Conservation (phyloP, 108 stramenopile genomes). For the Schizochytrium sp. region DNA sequence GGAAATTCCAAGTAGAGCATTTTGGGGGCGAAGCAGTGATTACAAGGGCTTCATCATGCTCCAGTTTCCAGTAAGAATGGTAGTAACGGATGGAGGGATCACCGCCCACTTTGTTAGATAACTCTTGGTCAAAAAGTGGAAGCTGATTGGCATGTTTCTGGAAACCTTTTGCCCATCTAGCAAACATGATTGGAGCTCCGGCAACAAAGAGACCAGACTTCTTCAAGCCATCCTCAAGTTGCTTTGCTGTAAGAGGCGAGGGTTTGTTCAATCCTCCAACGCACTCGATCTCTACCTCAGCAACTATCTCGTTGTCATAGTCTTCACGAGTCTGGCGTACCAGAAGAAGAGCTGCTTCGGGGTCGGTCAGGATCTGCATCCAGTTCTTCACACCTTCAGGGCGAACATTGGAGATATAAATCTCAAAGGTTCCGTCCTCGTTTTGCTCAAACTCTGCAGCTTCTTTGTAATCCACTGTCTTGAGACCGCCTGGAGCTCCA, state of each 20-base stretch:
- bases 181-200: slow-evolving; percentile 51
- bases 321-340: slow-evolving; percentile 57
- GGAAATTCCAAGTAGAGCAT: slow-evolving; percentile 37
- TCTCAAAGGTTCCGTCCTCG: slow-evolving; percentile 44
- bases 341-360: slow-evolving; percentile 7
- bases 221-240: slow-evolving; percentile 18
- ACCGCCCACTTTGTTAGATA: slow-evolving; percentile 31
- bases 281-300: slow-evolving; percentile 51
- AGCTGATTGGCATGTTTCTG: slow-evolving; percentile 42
- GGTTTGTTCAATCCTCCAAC: background rate
- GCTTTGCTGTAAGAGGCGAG: background rate
- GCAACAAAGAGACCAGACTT: slow-evolving; percentile 25
- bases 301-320: slow-evolving; percentile 24
- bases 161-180: slow-evolving; percentile 31
- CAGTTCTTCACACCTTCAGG: slow-evolving; percentile 44
- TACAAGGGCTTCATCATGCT: slow-evolving; percentile 29
- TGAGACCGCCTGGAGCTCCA: slow-evolving; percentile 44
- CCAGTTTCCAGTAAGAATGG: slow-evolving; percentile 51
- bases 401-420: slow-evolving; percentile 23
- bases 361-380: slow-evolving; percentile 20
- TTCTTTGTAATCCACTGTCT: slow-evolving; percentile 31
- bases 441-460: slow-evolving; percentile 52
- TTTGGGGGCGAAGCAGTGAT: slow-evolving; percentile 32
- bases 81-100: slow-evolving; percentile 45
- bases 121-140: slow-evolving; percentile 51